phyloP scores from a whole-genome alignment of 2,329 filamentous ascomycete genomes.

The Catunica adiposa region DNA sequence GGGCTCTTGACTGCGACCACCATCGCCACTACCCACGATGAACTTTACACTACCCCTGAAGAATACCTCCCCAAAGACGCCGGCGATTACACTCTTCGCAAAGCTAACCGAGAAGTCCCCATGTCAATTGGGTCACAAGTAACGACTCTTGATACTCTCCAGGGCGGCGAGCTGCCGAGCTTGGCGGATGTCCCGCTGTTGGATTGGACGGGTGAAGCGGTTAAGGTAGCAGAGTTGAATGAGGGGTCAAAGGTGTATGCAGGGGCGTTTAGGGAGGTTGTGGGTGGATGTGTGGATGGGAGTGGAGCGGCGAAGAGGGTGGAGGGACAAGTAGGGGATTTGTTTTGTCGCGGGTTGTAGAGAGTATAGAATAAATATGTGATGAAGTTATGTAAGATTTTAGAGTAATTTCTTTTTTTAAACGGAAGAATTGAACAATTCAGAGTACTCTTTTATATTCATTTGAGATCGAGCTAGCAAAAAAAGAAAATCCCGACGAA shows the following conservation, averaged over 20 bases:
- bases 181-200: constrained; percentile 40
- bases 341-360: constrained; percentile 40
- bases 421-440: too few species aligned
- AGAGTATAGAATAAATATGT: not conserved
- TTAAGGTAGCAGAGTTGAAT: constrained; percentile 23
- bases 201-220: constrained; percentile 40
- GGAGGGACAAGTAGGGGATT: constrained; percentile 33
- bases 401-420: too few species aligned
- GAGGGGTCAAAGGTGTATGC: constrained; percentile 35
- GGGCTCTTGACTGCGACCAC: constrained; percentile 35
- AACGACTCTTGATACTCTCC: constrained; percentile 32
- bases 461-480: too few species aligned
- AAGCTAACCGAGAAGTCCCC: constrained; percentile 19
- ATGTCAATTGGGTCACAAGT: constrained; percentile 29
- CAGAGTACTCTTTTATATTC: too few species aligned
- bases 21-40: constrained; percentile 60
- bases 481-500: too few species aligned
- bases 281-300: constrained; percentile 47
- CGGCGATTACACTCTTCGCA: constrained; percentile 13
- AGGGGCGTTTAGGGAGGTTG: constrained; percentile 39
- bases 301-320: constrained; percentile 17
- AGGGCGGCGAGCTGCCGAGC: constrained; percentile 26
- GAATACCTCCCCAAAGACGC: constrained; percentile 31
- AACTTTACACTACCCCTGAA: constrained; percentile 57
- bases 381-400: too few species aligned